Conservation (phyloP, 176 grass and related monocot genomes). For the Triticum turgidum region DNA sequence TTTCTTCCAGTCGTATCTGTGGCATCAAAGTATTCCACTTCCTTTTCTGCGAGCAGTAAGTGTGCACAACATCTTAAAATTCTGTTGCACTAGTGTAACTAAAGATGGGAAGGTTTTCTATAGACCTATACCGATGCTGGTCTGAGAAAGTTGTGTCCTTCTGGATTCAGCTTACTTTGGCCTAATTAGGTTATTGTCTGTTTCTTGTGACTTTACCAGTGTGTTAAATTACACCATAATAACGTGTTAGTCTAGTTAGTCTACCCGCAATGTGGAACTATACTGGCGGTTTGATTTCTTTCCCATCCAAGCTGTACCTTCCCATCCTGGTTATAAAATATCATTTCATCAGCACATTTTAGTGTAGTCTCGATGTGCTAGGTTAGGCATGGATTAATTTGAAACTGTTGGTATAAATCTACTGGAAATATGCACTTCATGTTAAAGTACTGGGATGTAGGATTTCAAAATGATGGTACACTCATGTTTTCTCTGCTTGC, state of each 20-base stretch:
- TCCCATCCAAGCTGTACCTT: background rate
- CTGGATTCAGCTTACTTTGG: background rate
- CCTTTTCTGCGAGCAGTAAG: background rate
- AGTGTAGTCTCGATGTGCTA: background rate
- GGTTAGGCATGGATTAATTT: background rate
- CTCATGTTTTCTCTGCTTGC: background rate
- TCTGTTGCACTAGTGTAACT: background rate
- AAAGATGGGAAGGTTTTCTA: background rate
- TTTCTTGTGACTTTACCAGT: background rate
- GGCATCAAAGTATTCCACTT: background rate
- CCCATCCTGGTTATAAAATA: background rate
- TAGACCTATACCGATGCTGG: background rate
- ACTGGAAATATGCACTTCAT: background rate
- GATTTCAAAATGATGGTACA: background rate
- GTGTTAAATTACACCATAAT: background rate
- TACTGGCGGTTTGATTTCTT: conserved; percentile 21
- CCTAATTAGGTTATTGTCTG: background rate
- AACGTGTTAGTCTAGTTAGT: background rate
- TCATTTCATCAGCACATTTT: background rate
- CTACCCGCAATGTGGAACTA: background rate
- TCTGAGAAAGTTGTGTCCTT: background rate
- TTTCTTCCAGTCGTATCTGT: background rate
- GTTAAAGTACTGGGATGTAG: background rate
- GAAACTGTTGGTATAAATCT: background rate
- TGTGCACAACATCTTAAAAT: background rate